phyloP scores from a whole-genome alignment of 345 rosid species.

The Brassica nigra region DNA sequence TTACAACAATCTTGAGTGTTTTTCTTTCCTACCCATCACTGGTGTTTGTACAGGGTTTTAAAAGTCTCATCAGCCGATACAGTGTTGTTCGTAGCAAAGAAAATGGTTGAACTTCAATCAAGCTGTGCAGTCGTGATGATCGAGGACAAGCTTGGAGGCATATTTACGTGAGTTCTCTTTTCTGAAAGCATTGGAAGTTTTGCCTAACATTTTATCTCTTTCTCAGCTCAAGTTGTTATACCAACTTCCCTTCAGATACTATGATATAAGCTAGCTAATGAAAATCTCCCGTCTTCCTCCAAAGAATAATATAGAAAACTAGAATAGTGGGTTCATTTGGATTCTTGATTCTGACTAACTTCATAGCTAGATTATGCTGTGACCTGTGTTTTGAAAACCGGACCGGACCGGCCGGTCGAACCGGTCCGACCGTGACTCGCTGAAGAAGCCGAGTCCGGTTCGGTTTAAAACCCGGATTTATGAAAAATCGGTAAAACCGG shows the following conservation, averaged over 20 bases:
- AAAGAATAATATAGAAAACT: not conserved
- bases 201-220: not conserved
- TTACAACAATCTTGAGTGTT: not conserved
- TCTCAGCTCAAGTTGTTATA: not conserved
- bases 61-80: conserved; percentile 81
- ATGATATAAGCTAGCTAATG: not conserved
- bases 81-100: conserved; percentile 68
- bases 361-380: not conserved
- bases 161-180: conserved; percentile 73
- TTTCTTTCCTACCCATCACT: not conserved
- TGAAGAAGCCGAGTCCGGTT: no score
- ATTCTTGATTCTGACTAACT: conserved; percentile 1
- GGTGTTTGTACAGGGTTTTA: conserved; percentile 67
- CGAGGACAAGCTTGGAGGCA: conserved; percentile 81
- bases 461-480: no score
- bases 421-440: no score
- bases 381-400: not conserved
- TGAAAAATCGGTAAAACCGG: no score
- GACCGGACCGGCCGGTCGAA: no score
- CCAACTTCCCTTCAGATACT: conserved; percentile 8
- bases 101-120: conserved; percentile 76
- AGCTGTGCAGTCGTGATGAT: conserved; percentile 80
- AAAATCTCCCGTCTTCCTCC: not conserved
- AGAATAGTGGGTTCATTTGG: not conserved
- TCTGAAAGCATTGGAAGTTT: conserved; percentile 2